Conservation (phyloP, 2,329 filamentous ascomycete genomes). For the Xylaria arbuscula region DNA sequence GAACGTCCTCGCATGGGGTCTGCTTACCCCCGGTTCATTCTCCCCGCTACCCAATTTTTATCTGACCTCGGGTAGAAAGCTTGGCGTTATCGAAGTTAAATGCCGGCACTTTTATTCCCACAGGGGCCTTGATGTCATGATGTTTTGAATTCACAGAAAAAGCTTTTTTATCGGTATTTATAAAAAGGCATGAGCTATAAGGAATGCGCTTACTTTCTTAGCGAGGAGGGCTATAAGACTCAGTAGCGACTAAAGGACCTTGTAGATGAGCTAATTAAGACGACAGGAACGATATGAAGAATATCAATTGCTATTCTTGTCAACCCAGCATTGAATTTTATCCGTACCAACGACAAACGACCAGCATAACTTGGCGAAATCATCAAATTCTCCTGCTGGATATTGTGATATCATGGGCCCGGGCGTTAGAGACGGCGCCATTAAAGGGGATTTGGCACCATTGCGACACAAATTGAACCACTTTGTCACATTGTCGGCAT, state of each 20-base stretch:
- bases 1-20: not conserved
- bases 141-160: not conserved
- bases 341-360: conserved; percentile 29
- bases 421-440: conserved; percentile 23
- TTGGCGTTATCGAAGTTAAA: not conserved
- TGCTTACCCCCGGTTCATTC: not conserved
- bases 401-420: conserved; percentile 27
- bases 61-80: not conserved
- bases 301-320: conserved; percentile 12
- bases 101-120: not conserved
- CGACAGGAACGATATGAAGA: too few species aligned
- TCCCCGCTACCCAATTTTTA: not conserved
- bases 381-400: conserved; percentile 22
- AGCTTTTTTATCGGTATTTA: not conserved
- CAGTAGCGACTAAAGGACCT: too few species aligned
- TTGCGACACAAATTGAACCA: conserved; percentile 24
- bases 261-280: too few species aligned
- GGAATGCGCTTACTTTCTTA: not conserved
- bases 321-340: conserved; percentile 32
- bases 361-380: conserved; percentile 29
- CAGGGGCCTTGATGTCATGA: not conserved
- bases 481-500: conserved; percentile 26
- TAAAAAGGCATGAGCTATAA: not conserved
- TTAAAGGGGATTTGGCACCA: conserved; percentile 9
- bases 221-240: too few species aligned